A percentile compares a stretch with the other conserved stretches of the same genome.
These are phyloP conservation scores for Tulasnella calospora DNA, from an alignment of 768 basidiomycete species.

Conservation along the genomic window DNA sequence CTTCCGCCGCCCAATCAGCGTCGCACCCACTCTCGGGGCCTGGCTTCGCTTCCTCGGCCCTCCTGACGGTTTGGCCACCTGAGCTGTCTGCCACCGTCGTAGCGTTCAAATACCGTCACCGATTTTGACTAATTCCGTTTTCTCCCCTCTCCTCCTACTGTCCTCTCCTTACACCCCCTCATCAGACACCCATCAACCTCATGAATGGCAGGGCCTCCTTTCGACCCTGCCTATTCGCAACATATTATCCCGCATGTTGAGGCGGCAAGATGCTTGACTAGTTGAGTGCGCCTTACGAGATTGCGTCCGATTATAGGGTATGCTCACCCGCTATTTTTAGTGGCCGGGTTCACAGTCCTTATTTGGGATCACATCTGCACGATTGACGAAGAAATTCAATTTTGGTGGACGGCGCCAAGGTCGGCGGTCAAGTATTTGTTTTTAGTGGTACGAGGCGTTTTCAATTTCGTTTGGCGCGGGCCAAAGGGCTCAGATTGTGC, in stretches of 20 bases:
- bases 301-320: neutral
- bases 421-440: neutral
- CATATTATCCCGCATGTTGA: neutral
- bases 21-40: no score
- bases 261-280: neutral
- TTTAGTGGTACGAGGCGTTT: neutral
- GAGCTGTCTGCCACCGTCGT: no score
- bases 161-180: neutral
- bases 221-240: neutral
- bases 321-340: neutral
- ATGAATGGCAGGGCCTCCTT: neutral
- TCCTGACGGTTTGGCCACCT: no score
- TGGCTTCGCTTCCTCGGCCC: no score
- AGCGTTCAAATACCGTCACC: no score
- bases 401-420: neutral
- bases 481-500: neutral
- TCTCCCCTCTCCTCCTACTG: no score
- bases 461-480: neutral
- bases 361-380: neutral
- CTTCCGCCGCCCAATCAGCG: no score
- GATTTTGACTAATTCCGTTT: no score
- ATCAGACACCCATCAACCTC: neutral
- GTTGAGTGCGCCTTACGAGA: neutral
- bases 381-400: neutral
- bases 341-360: neutral